phyloP scores from a whole-genome alignment of 352 stramenopile species.

The Globisporangium abappressorium region DNA sequence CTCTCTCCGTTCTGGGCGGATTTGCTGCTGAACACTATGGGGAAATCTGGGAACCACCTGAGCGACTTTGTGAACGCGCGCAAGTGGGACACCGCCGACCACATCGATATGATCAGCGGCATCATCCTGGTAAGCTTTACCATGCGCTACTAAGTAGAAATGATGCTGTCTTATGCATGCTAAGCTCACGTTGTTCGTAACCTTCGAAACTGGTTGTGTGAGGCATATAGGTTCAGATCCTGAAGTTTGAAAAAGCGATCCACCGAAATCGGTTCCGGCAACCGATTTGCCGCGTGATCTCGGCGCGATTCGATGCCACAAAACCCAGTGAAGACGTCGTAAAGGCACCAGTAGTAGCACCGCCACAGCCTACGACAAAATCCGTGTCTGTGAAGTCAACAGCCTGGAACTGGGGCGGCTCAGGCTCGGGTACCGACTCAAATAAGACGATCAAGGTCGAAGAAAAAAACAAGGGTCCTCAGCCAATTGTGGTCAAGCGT shows the following conservation, averaged over 20 bases:
- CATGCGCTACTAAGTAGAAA: background rate
- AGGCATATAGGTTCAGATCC: constrained; percentile 25
- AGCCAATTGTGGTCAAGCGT: background rate
- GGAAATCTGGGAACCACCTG: constrained; percentile 9
- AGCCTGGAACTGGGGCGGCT: constrained; percentile 16
- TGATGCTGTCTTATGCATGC: background rate
- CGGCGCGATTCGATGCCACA: constrained; percentile 12
- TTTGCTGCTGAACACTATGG: background rate
- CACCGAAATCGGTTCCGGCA: constrained; percentile 55
- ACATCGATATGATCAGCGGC: constrained; percentile 33
- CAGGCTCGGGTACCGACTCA: background rate
- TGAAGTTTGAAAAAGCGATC: constrained; percentile 62
- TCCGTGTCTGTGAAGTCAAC: background rate
- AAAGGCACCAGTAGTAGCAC: background rate
- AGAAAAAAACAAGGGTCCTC: background rate
- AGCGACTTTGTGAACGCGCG: constrained; percentile 21
- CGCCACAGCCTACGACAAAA: background rate
- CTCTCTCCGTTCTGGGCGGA: constrained; percentile 24
- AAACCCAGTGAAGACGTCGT: background rate
- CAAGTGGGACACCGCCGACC: constrained; percentile 19
- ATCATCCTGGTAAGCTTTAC: constrained; percentile 39
- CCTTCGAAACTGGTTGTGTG: constrained; percentile 10
- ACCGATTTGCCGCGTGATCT: constrained; percentile 31
- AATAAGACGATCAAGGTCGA: background rate
- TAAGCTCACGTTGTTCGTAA: background rate